Percentiles rank a stretch among this genome's conserved stretches.
Evolutionary conservation across 2,329 filamentous ascomycete genomes (phyloP).

Genomic region (Trichoderma semiorbis): DNA sequence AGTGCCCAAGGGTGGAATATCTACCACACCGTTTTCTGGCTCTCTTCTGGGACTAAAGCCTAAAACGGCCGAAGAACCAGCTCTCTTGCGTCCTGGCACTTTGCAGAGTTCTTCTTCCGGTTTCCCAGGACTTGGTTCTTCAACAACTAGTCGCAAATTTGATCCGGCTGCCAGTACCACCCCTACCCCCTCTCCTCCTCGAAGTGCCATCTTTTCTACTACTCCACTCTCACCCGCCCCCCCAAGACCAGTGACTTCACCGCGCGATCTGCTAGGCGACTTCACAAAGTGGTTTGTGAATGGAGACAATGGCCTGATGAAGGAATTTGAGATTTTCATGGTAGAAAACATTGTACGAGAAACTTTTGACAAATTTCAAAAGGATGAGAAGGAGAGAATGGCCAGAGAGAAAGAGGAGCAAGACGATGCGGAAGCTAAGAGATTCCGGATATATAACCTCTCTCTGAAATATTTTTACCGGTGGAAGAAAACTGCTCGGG

Average conservation of each 20-base stretch:
- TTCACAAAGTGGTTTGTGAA: conserved; percentile 54
- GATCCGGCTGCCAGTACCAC: conserved; percentile 7
- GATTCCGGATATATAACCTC: conserved; percentile 49
- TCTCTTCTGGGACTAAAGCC: not conserved
- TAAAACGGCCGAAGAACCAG: not conserved
- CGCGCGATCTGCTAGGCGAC: conserved; percentile 44
- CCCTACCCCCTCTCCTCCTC: conserved; percentile 12
- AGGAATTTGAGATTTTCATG: conserved; percentile 46
- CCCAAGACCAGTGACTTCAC: conserved; percentile 22
- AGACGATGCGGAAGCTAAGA: conserved; percentile 44
- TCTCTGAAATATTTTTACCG: conserved; percentile 54
- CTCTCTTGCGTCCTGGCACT: not conserved
- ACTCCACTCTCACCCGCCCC: conserved; percentile 13
- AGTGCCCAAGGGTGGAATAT: not conserved
- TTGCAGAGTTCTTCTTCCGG: not conserved
- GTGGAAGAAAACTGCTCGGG: conserved; percentile 50
- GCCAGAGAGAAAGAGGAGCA: conserved; percentile 47
- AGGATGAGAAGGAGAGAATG: conserved; percentile 40
- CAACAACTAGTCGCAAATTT: not conserved
- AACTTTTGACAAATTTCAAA: conserved; percentile 40
- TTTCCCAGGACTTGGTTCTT: not conserved
- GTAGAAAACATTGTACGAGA: conserved; percentile 44
- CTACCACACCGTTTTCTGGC: not conserved
- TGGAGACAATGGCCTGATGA: conserved; percentile 52
- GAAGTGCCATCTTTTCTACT: not conserved